phyloP scores from a whole-genome alignment of 352 stramenopile genomes.

The Phytopythium cucurbitacearum region DNA sequence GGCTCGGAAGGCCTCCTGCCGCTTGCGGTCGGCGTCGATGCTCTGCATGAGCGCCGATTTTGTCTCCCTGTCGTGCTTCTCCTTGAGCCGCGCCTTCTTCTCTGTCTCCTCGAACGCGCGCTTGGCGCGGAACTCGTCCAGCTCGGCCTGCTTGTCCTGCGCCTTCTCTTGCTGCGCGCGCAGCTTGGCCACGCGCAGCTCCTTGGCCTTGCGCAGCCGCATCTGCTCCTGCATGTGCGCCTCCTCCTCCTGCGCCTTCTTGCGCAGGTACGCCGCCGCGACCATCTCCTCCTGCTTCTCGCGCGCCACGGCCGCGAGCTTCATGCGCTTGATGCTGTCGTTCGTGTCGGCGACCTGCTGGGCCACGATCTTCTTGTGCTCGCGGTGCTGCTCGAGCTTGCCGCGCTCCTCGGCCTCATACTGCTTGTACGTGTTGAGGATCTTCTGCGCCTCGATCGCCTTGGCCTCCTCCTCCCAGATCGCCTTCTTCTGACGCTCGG shows the following conservation, averaged over 20 bases:
- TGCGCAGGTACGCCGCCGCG: slow-evolving; percentile 55
- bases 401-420: slow-evolving; percentile 65
- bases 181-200: slow-evolving; percentile 67
- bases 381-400: slow-evolving; percentile 47
- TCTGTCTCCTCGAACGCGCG: slow-evolving; percentile 67
- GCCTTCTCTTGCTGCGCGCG: slow-evolving; percentile 76
- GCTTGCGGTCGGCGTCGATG: slow-evolving; percentile 50
- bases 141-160: slow-evolving; percentile 66
- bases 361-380: slow-evolving; percentile 37
- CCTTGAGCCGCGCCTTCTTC: slow-evolving; percentile 44
- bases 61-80: slow-evolving; percentile 41
- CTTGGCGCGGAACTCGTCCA: slow-evolving; percentile 72
- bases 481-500: slow-evolving; percentile 52
- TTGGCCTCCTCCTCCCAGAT: slow-evolving; percentile 79
- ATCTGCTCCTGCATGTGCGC: slow-evolving; percentile 55
- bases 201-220: slow-evolving; percentile 64
- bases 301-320: slow-evolving; percentile 33
- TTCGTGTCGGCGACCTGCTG: slow-evolving; percentile 58
- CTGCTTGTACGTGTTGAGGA: slow-evolving; percentile 77
- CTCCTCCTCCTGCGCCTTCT: slow-evolving; percentile 70
- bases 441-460: slow-evolving; percentile 71
- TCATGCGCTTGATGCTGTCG: slow-evolving; percentile 63
- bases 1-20: slow-evolving; percentile 45
- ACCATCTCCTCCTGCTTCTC: slow-evolving; percentile 70
- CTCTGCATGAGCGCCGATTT: slow-evolving; percentile 38